These are phyloP conservation scores for Lactarius indigo DNA, from an alignment of 768 basidiomycete species.

Conservation along the genomic window DNA sequence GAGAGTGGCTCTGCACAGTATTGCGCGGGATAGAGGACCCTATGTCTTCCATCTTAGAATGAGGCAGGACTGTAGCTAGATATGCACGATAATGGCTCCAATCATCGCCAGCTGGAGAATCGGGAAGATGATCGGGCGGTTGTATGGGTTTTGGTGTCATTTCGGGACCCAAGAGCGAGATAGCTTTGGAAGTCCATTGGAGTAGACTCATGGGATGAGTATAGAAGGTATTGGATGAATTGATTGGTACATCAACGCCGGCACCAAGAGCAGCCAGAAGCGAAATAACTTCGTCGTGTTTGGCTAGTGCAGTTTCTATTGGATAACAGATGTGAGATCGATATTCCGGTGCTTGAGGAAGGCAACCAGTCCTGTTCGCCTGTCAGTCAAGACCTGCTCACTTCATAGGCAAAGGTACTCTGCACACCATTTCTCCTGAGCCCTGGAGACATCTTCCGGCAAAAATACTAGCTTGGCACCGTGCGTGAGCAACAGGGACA, in stretches of 20 bases:
- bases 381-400: not conserved
- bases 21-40: not conserved
- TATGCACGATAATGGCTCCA: slow-evolving; percentile 11
- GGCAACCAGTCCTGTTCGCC: not conserved
- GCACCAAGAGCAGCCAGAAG: slow-evolving; percentile 33
- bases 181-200: slow-evolving; percentile 24
- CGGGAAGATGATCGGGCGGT: not conserved
- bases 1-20: not conserved
- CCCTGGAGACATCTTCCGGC: slow-evolving; percentile 30
- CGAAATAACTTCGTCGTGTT: slow-evolving; percentile 29
- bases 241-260: slow-evolving; percentile 23
- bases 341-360: not conserved
- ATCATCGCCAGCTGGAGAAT: not conserved
- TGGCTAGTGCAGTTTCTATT: slow-evolving; percentile 29
- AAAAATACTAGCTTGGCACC: slow-evolving; percentile 30
- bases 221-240: not conserved
- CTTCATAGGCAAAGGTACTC: not conserved
- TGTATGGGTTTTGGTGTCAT: not conserved
- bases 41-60: not conserved
- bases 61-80: not conserved
- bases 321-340: slow-evolving; percentile 23
- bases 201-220: slow-evolving; percentile 20
- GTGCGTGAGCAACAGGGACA: slow-evolving; percentile 32
- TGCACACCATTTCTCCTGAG: slow-evolving; percentile 26
- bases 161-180: not conserved